Evolutionary conservation across 1,284 basidiomycete genomes (phyloP).

Genomic region (Apiotrichum brassicae): DNA sequence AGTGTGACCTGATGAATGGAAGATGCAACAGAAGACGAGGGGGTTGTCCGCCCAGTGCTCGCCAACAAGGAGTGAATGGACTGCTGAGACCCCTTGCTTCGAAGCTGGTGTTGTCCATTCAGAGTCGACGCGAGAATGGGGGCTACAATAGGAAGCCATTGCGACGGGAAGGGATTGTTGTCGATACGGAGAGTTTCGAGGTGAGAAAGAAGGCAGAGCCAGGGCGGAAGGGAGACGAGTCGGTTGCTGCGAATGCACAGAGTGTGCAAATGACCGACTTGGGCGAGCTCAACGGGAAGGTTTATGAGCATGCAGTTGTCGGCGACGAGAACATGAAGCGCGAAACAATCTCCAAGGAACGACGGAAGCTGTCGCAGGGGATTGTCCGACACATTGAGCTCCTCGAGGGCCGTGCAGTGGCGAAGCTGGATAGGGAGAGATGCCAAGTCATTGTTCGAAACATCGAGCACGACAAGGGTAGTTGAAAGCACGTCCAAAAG

Average conservation of each 20-base stretch:
- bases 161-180: slow-evolving; percentile 85
- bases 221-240: slow-evolving; percentile 80
- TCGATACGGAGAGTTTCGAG: slow-evolving; percentile 85
- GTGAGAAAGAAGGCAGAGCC: slow-evolving; percentile 76
- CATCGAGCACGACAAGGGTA: slow-evolving; percentile 79
- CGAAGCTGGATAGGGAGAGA: slow-evolving; percentile 72
- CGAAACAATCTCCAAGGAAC: slow-evolving; percentile 67
- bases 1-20: slow-evolving; percentile 1
- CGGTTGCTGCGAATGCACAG: slow-evolving; percentile 83
- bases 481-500: slow-evolving; percentile 63
- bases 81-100: slow-evolving; percentile 5
- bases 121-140: slow-evolving; percentile 49
- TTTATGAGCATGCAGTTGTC: slow-evolving; percentile 75
- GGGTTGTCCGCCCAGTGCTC: not conserved
- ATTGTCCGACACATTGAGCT: slow-evolving; percentile 89
- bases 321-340: slow-evolving; percentile 78
- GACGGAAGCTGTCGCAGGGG: slow-evolving; percentile 74
- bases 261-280: slow-evolving; percentile 70
- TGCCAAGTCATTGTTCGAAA: slow-evolving; percentile 76
- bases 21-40: slow-evolving; percentile 1
- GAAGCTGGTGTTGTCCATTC: slow-evolving; percentile 5
- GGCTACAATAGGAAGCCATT: slow-evolving; percentile 81
- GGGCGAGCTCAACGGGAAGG: slow-evolving; percentile 62
- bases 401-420: slow-evolving; percentile 73
- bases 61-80: slow-evolving; percentile 5